These are phyloP conservation scores for Hypoxylon trugodes DNA, from an alignment of 495 filamentous ascomycete species.

Conservation along the genomic window DNA sequence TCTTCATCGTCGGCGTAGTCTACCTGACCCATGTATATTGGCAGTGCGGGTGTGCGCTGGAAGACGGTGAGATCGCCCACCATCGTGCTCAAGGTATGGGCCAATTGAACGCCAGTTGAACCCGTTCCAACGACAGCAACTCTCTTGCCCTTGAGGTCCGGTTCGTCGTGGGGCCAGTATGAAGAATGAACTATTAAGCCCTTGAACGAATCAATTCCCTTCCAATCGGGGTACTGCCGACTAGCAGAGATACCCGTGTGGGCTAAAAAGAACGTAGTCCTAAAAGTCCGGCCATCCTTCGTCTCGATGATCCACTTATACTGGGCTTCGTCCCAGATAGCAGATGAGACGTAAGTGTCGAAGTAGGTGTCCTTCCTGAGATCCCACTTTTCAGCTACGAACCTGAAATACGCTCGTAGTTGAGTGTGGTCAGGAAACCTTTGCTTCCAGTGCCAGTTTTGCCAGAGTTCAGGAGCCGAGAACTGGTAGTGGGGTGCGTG, in stretches of 20 bases:
- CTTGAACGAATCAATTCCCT: constrained; percentile 62
- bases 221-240: constrained; percentile 53
- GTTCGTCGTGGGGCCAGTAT: constrained; percentile 63
- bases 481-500: constrained; percentile 61
- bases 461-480: constrained; percentile 59
- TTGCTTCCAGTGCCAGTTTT: constrained; percentile 61
- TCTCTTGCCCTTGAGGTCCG: constrained; percentile 59
- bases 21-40: constrained; percentile 61
- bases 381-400: constrained; percentile 58
- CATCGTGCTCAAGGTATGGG: constrained; percentile 52
- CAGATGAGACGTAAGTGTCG: constrained; percentile 55
- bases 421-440: constrained; percentile 62
- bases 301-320: constrained; percentile 59
- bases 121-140: constrained; percentile 69
- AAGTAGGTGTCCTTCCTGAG: constrained; percentile 63
- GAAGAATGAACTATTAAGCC: constrained; percentile 65
- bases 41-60: constrained; percentile 60
- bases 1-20: constrained; percentile 56
- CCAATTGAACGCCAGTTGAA: constrained; percentile 65
- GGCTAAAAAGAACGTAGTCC: constrained; percentile 58
- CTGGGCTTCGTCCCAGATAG: constrained; percentile 51
- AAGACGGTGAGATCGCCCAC: constrained; percentile 56
- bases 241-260: constrained; percentile 55
- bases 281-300: constrained; percentile 53
- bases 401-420: constrained; percentile 63